Percentiles rank a stretch among this genome's conserved stretches.
phyloP scores from a whole-genome alignment of 225 moss, liverwort and hornwort genomes.

The Marchantia paleacea region DNA sequence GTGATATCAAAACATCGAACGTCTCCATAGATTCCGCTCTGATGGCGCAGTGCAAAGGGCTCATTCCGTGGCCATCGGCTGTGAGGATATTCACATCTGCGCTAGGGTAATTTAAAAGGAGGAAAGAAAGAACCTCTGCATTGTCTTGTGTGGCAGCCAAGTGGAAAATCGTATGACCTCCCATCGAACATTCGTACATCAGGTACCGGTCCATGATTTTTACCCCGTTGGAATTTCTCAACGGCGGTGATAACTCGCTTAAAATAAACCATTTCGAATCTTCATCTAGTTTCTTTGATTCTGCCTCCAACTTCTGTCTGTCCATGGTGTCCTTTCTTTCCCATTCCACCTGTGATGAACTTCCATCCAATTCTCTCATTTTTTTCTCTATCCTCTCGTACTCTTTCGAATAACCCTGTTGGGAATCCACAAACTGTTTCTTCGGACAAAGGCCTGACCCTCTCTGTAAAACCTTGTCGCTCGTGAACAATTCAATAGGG shows the following conservation, averaged over 20 bases:
- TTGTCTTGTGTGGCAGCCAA: constrained; percentile 11
- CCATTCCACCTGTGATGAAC: too few species aligned
- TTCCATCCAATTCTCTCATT: too few species aligned
- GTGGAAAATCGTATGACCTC: not conserved
- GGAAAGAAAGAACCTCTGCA: not conserved
- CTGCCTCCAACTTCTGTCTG: too few species aligned
- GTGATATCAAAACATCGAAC: not conserved
- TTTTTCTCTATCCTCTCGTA: too few species aligned
- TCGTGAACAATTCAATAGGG: not conserved
- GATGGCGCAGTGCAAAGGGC: not conserved
- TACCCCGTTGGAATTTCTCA: not conserved
- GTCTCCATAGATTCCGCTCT: not conserved
- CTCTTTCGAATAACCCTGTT: too few species aligned
- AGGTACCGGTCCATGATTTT: not conserved
- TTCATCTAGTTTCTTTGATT: not conserved
- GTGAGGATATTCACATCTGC: not conserved
- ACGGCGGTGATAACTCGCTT: not conserved
- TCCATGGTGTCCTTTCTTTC: too few species aligned
- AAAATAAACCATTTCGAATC: too few species aligned
- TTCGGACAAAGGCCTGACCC: too few species aligned
- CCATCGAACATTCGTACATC: not conserved
- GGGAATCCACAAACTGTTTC: too few species aligned
- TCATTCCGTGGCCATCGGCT: constrained; percentile 6
- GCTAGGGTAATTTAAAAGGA: not conserved
- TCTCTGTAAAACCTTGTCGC: too few species aligned